A percentile compares a stretch with the other conserved stretches of the same genome.
These are phyloP conservation scores for Gomphus sp. DNA, from an alignment of 1,284 basidiomycete genomes.

Conservation along the genomic window DNA sequence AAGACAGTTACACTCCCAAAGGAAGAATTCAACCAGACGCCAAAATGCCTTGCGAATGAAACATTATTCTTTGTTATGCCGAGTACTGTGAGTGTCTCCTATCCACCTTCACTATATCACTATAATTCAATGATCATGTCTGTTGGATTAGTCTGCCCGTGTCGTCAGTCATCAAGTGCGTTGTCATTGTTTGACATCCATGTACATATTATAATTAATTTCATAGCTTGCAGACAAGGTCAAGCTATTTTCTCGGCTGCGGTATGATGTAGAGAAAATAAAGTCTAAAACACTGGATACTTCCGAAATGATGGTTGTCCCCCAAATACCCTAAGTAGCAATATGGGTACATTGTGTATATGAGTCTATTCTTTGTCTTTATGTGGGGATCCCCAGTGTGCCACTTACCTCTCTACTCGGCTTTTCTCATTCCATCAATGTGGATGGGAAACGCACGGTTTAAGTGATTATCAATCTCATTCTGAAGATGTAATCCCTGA, in stretches of 20 bases:
- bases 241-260: conserved; percentile 25
- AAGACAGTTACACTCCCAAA: background rate
- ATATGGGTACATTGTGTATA: too few relatives aligned
- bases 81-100: conserved; percentile 30
- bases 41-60: conserved; percentile 22
- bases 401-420: too few relatives aligned
- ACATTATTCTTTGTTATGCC: conserved; percentile 60
- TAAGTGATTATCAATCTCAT: too few relatives aligned
- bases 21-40: background rate
- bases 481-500: too few relatives aligned
- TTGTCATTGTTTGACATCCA: background rate
- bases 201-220: background rate
- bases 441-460: too few relatives aligned
- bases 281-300: conserved; percentile 20
- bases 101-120: background rate
- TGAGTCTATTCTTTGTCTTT: too few relatives aligned
- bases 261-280: conserved; percentile 17
- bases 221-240: conserved; percentile 27
- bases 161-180: conserved; percentile 54
- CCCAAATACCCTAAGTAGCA: too few relatives aligned
- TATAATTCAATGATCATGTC: background rate
- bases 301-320: conserved; percentile 5
- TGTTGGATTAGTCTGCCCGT: conserved; percentile 36
- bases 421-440: too few relatives aligned
- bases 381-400: too few relatives aligned